Evolutionary conservation across 1,284 basidiomycete species (phyloP).

Genomic region (Malassezia obtusa): DNA sequence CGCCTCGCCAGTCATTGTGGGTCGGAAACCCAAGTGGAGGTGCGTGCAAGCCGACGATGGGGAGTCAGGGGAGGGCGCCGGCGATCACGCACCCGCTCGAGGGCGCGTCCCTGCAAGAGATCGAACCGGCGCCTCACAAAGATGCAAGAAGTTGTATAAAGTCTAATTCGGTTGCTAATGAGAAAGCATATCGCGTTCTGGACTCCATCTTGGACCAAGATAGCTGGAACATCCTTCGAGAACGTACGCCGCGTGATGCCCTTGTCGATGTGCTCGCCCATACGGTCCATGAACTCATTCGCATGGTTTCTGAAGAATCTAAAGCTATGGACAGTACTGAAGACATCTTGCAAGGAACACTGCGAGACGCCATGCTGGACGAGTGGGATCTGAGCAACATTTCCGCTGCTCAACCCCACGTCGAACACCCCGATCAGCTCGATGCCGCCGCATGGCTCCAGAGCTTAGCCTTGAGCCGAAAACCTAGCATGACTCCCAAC

Average conservation of each 20-base stretch:
- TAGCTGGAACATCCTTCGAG: not conserved
- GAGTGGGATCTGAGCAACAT: constrained; percentile 7
- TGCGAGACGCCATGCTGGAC: constrained; percentile 42
- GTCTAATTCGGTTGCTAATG: too few species aligned
- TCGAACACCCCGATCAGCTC: too few species aligned
- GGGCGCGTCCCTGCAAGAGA: not conserved
- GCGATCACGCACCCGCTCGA: not conserved
- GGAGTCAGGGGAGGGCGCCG: not conserved
- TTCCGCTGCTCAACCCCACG: too few species aligned
- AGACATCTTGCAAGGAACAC: too few species aligned
- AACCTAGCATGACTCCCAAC: too few species aligned
- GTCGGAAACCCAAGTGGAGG: constrained; percentile 1
- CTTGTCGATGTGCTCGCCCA: not conserved
- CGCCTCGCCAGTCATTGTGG: constrained; percentile 5
- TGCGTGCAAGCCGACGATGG: not conserved
- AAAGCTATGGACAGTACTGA: too few species aligned
- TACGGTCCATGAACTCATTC: not conserved
- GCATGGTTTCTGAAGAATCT: not conserved
- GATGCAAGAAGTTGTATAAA: too few species aligned
- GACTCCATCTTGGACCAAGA: not conserved
- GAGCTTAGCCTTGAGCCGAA: too few species aligned
- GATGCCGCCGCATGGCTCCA: too few species aligned
- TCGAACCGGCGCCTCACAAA: too few species aligned
- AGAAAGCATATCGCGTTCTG: not conserved
- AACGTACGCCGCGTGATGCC: not conserved